Conservation (phyloP, 768 basidiomycete species). For the Suillus placidus region DNA sequence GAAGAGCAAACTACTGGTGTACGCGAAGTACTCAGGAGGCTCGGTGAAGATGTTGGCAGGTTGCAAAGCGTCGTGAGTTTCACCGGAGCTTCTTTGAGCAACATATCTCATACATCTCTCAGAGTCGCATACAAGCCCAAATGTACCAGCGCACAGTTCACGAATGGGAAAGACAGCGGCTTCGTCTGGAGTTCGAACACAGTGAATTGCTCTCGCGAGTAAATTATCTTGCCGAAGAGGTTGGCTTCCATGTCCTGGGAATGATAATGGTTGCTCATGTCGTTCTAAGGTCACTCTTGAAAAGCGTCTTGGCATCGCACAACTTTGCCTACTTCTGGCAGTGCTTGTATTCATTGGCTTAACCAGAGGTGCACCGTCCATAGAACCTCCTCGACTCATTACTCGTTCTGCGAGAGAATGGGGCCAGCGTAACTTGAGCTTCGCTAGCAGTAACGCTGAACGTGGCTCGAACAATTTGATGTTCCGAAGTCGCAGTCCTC, state of each 20-base stretch:
- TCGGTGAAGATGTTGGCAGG: slow-evolving; percentile 79
- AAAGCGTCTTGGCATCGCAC: slow-evolving; percentile 87
- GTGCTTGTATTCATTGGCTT: slow-evolving; percentile 87
- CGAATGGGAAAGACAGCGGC: slow-evolving; percentile 71
- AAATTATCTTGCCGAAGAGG: slow-evolving; percentile 81
- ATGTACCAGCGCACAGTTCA: slow-evolving; percentile 62
- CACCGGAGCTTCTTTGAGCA: background rate
- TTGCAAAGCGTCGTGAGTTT: slow-evolving; percentile 71
- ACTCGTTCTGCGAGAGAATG: slow-evolving; percentile 49
- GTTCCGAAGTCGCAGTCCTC: slow-evolving; percentile 37
- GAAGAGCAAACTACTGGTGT: slow-evolving; percentile 85
- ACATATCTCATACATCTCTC: slow-evolving; percentile 1
- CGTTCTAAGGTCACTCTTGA: slow-evolving; percentile 72
- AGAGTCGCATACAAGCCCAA: slow-evolving; percentile 75
- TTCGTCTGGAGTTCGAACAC: slow-evolving; percentile 71
- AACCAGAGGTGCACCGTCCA: slow-evolving; percentile 59
- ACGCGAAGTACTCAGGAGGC: slow-evolving; percentile 68
- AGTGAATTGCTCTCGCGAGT: slow-evolving; percentile 68
- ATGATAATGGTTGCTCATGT: slow-evolving; percentile 5
- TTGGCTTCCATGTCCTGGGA: slow-evolving; percentile 31
- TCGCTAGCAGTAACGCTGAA: slow-evolving; percentile 54
- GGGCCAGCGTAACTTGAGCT: slow-evolving; percentile 57
- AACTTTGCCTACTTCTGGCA: slow-evolving; percentile 79
- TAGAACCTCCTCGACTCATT: slow-evolving; percentile 35
- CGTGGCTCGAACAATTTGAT: slow-evolving; percentile 24